Base-by-base conservation (phyloP, 1,284 basidiomycete genomes). In the Cryptococcus depauperatus region DNA sequence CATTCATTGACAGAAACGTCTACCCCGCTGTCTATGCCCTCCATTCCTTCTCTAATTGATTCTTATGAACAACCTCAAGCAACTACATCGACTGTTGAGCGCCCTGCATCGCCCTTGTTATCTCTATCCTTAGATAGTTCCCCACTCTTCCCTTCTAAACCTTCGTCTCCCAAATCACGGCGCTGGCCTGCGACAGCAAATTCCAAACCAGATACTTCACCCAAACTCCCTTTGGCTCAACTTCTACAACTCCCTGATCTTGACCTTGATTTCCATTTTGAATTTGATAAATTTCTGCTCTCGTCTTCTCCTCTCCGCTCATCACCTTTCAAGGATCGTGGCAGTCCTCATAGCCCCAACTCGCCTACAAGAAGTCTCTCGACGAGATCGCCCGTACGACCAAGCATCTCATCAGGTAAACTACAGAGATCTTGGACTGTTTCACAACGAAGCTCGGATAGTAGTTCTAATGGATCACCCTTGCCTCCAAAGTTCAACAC, bases 161-260 rank as follows among this genome's bases (percentile, higher is more conserved):
- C n/a, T n/a, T 38, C 46, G n/a, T 45, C 47, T 14, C 54, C 58
- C n/a, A 35, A 16, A 4, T 50, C 49, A 2, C 55, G 47, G 33
- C 27, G 49, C 37, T 18, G 44, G 21, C 32, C 43, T 10, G 25
- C 25, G 26, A 13, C 26, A 14, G 32, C 34, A 38, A 25, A 33
- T 26, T 37, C 14, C 44, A 47, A 1, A 22, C 32, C n/a, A 34
- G 45, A 14, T 44, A 43, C 35, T 41, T 51, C 6, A 35, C 45
- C 21, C 46, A 54, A 41, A 48, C 47, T 29, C 54, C 60, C 32
- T 14, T 28, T 32, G 2, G 29, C 18, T n/a, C 60, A 64, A 47
- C 52, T 69, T 1, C 52, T 69, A 8, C 55, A 62, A 27, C 51
- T 70, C 13, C 69, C 69, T 1, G 62, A 69, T n/a, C 55, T 71